These are phyloP conservation scores for Syncephalastrum contaminatum DNA, from an alignment of 371 early-diverging fungal species.

Conservation along the genomic window DNA sequence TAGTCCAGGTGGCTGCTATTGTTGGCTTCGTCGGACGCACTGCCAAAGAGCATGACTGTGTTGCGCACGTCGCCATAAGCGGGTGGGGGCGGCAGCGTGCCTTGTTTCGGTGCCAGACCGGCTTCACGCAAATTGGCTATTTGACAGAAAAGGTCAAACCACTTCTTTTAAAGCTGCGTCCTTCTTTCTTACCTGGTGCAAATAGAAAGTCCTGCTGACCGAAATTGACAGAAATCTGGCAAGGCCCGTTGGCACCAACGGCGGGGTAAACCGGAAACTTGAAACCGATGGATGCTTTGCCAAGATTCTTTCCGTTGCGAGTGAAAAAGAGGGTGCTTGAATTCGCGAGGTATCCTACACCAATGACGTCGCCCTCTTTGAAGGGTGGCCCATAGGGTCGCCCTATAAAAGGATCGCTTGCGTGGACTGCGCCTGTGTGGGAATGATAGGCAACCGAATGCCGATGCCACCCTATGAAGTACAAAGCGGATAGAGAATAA, in stretches of 20 bases:
- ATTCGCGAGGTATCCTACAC: slow-evolving; percentile 65
- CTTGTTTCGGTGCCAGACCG: slow-evolving; percentile 65
- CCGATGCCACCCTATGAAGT: slow-evolving; percentile 42
- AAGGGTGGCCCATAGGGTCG: slow-evolving; percentile 57
- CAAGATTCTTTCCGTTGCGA: slow-evolving; percentile 63
- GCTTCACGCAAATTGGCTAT: slow-evolving; percentile 72
- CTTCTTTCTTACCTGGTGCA: slow-evolving; percentile 11
- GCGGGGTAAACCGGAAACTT: slow-evolving; percentile 51
- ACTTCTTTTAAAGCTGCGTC: too few relatives aligned
- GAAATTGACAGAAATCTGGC: slow-evolving; percentile 53
- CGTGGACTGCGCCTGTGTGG: slow-evolving; percentile 51
- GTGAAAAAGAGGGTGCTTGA: slow-evolving; percentile 73
- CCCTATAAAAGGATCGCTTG: slow-evolving; percentile 64
- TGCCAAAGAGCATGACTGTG: slow-evolving; percentile 41
- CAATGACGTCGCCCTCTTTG: slow-evolving; percentile 69
- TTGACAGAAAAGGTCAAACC: slow-evolving; percentile 3
- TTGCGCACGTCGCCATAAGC: slow-evolving; percentile 52
- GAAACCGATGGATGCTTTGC: slow-evolving; percentile 52
- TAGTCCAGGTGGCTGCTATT: slow-evolving; percentile 13
- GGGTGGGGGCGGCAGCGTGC: slow-evolving; percentile 55
- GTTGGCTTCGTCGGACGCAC: slow-evolving; percentile 5
- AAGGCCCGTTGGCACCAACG: slow-evolving; percentile 55
- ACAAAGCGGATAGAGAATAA: background rate
- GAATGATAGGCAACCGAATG: slow-evolving; percentile 71
- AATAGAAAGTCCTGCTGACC: slow-evolving; percentile 40